Evolutionary conservation across 2,329 filamentous ascomycete species (phyloP).

Genomic region (Scedosporium boydii): DNA sequence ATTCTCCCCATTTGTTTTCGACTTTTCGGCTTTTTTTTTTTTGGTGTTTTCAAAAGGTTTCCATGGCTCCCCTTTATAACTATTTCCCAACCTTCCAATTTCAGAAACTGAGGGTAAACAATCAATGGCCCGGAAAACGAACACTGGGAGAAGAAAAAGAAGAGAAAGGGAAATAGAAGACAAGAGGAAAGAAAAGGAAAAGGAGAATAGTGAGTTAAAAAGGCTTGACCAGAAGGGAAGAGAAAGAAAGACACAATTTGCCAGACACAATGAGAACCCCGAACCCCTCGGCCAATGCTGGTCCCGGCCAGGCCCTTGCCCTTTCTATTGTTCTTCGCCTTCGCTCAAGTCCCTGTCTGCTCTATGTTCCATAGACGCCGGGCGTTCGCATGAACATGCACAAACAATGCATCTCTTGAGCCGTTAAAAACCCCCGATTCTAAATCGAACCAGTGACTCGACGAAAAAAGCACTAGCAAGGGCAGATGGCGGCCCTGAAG

Average conservation of each 20-base stretch:
- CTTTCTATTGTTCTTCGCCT: not conserved
- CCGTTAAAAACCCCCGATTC: not conserved
- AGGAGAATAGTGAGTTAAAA: not conserved
- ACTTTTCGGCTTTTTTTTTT: not conserved
- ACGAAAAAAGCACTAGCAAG: not conserved
- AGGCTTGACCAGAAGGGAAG: not conserved
- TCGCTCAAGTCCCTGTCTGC: not conserved
- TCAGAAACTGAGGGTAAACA: not conserved
- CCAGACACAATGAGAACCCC: not conserved
- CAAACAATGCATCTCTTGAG: not conserved
- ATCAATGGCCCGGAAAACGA: not conserved
- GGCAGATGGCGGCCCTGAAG: not conserved
- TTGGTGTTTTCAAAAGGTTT: not conserved
- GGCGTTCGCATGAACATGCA: not conserved
- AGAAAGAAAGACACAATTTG: not conserved
- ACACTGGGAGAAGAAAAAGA: not conserved
- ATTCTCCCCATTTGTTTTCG: not conserved
- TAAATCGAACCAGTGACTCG: not conserved
- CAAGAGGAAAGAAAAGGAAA: not conserved
- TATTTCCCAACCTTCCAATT: not conserved
- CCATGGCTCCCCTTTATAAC: not conserved
- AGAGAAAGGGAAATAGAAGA: not conserved
- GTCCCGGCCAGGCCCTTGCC: not conserved
- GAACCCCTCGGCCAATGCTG: not conserved
- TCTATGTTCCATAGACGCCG: not conserved